These are phyloP conservation scores for Parietaria judaica DNA, from an alignment of 306 rosid genomes.

Conservation along the genomic window DNA sequence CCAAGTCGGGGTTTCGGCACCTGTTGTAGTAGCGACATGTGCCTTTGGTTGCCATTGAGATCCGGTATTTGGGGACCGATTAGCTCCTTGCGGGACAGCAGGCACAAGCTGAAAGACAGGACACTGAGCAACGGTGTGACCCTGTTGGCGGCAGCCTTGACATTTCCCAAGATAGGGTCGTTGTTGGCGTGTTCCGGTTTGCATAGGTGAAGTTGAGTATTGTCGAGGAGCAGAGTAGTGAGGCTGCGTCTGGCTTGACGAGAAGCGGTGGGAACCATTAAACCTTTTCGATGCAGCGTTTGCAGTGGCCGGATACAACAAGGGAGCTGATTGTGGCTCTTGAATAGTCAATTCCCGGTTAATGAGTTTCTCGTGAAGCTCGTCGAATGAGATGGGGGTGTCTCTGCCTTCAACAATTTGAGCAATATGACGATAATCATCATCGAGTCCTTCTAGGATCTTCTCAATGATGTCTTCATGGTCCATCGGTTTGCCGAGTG, in stretches of 20 bases:
- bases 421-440: background rate
- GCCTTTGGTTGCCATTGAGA: background rate
- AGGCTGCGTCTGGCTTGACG: background rate
- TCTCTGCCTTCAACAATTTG: background rate
- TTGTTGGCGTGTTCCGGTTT: background rate
- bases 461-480: background rate
- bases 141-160: background rate
- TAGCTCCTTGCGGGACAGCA: background rate
- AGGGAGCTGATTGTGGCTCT: background rate
- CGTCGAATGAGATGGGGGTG: background rate
- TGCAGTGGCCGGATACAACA: background rate
- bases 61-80: background rate
- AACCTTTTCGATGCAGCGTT: background rate
- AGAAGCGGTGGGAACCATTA: background rate
- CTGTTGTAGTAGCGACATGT: background rate
- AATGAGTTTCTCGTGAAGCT: background rate
- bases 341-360: background rate
- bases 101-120: background rate
- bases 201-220: no score
- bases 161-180: background rate
- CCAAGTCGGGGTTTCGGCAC: background rate
- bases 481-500: background rate
- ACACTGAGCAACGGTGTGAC: background rate
- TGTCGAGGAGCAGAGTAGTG: background rate
- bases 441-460: background rate